Conservation (phyloP, 2,329 filamentous ascomycete genomes). For the Aspergillus fischeri region DNA sequence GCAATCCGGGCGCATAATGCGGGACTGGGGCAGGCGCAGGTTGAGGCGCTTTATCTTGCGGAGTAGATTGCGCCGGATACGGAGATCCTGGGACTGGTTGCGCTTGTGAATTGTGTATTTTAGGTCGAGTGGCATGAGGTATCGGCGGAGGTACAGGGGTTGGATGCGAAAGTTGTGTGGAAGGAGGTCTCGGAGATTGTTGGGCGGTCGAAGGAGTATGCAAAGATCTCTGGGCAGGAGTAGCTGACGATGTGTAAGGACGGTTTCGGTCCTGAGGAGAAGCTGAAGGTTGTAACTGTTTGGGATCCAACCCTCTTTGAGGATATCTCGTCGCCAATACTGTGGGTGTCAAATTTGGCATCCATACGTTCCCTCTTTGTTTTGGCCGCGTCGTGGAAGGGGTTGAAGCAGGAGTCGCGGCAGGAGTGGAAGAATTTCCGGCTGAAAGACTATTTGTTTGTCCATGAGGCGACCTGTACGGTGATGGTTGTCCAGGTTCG, state of each 20-base stretch:
- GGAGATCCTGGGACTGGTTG: background rate
- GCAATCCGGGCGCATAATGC: background rate
- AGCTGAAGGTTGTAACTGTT: background rate
- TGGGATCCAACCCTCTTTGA: background rate
- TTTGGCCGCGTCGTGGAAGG: background rate
- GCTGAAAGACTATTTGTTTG: too few relatives aligned
- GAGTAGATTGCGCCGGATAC: background rate
- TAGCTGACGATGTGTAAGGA: background rate
- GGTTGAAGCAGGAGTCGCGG: background rate
- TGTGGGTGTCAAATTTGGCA: background rate
- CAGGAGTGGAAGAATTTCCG: too few relatives aligned
- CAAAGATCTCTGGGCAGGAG: background rate
- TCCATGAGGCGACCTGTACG: too few relatives aligned
- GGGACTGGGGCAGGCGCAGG: background rate
- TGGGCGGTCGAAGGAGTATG: background rate
- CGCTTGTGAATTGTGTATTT: background rate
- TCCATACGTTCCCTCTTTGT: background rate
- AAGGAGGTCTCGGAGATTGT: background rate
- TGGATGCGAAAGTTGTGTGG: conserved; percentile 33
- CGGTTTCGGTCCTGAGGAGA: background rate
- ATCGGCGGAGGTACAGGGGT: background rate
- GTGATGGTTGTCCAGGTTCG: too few relatives aligned
- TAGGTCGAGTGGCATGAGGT: background rate
- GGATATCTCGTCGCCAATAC: background rate
- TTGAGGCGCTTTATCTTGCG: background rate